A percentile compares a stretch with the other conserved stretches of the same genome.
phyloP scores from a whole-genome alignment of 495 filamentous ascomycete genomes.

The Astrocystis sublimbata region DNA sequence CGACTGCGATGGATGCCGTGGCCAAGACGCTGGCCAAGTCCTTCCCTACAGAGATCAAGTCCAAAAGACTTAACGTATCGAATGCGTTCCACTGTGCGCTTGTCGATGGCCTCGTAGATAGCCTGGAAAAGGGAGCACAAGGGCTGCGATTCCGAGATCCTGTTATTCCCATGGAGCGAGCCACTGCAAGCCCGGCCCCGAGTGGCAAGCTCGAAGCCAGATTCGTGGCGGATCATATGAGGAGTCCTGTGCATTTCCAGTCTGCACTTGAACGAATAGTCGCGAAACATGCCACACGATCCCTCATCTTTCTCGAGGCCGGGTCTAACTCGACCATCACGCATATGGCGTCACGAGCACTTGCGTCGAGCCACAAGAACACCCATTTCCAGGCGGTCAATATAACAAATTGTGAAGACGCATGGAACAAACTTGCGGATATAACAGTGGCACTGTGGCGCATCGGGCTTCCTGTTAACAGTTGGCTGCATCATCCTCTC shows the following conservation, averaged over 20 bases:
- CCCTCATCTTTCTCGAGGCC: constrained; percentile 50
- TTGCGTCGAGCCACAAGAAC: constrained; percentile 17
- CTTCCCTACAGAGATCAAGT: constrained; percentile 11
- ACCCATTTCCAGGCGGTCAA: constrained; percentile 44
- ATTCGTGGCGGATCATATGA: constrained; percentile 47
- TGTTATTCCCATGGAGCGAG: constrained; percentile 19
- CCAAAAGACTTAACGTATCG: constrained; percentile 43
- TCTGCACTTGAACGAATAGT: constrained; percentile 49
- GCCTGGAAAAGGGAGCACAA: constrained; percentile 30
- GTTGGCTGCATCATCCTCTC: constrained; percentile 48
- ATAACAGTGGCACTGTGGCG: constrained; percentile 49
- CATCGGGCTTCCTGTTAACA: constrained; percentile 34
- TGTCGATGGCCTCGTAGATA: constrained; percentile 39
- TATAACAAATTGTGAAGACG: constrained; percentile 30
- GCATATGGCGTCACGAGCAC: constrained; percentile 42
- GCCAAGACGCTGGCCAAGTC: constrained; percentile 18
- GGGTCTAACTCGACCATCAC: constrained; percentile 53
- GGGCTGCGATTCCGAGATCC: constrained; percentile 29
- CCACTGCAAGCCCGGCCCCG: neutral
- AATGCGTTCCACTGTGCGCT: constrained; percentile 47
- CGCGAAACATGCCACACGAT: constrained; percentile 24
- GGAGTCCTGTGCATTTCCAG: constrained; percentile 53
- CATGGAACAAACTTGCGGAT: constrained; percentile 34
- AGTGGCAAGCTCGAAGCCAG: constrained; percentile 13
- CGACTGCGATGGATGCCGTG: constrained; percentile 33